phyloP scores from a whole-genome alignment of 345 rosid genomes.

The Bruguiera parviflora region DNA sequence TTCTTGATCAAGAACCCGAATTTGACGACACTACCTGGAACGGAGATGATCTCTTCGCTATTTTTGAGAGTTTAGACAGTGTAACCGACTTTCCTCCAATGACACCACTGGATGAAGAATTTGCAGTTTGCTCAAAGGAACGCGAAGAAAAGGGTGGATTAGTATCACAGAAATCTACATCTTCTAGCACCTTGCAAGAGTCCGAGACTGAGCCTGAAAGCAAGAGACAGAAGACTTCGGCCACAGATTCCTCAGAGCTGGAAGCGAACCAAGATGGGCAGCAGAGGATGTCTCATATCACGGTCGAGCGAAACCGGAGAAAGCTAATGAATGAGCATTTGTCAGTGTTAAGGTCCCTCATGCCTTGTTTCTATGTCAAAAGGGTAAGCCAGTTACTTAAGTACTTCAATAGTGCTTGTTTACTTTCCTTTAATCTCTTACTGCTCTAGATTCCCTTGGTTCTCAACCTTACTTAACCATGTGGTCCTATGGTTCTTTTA shows the following conservation, averaged over 20 bases:
- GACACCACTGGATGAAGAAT: conserved; percentile 38
- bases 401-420: not conserved
- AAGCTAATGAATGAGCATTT: conserved; percentile 97
- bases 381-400: conserved; percentile 50
- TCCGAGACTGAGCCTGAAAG: conserved; percentile 41
- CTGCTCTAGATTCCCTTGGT: not conserved
- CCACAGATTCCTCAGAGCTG: conserved; percentile 22
- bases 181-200: conserved; percentile 30
- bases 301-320: conserved; percentile 94
- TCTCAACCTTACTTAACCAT: no score
- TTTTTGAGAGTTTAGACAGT: conserved; percentile 69
- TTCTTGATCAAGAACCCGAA: conserved; percentile 45
- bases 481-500: no score
- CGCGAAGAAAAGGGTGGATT: conserved; percentile 16
- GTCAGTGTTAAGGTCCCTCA: conserved; percentile 74
- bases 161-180: conserved; percentile 35
- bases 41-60: conserved; percentile 71
- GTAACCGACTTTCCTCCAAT: conserved; percentile 50
- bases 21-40: conserved; percentile 46
- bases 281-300: conserved; percentile 72
- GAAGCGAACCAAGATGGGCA: conserved; percentile 51
- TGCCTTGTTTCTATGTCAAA: conserved; percentile 99
- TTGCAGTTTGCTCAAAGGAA: conserved; percentile 12
- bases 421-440: not conserved
- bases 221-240: conserved; percentile 40